Evolutionary conservation across 2,329 filamentous ascomycete genomes (phyloP), one percentile per base, ranked within the genome.

Genomic region (Fusarium guadeloupense): DNA sequence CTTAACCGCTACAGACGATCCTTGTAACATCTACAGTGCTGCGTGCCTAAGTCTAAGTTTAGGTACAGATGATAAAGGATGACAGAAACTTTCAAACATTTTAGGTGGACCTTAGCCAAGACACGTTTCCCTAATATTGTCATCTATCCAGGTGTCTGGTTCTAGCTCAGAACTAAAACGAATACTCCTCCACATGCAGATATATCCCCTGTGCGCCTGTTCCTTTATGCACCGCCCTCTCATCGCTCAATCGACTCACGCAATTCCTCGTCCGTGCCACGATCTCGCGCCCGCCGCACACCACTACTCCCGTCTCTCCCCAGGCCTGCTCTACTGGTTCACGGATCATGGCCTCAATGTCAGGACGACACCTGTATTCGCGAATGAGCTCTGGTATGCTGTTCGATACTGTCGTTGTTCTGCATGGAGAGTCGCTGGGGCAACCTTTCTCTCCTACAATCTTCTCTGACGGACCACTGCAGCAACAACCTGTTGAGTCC

Each of bases 171-270:
- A n/a, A n/a, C 67, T 67, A 85, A 60, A 84, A 84, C 20, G 78
- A 79, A 70, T 87, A 88, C 69, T 88, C 85, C 61, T 88, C 85
- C 1, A 83, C 84, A 69, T 85, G 81, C 50, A 88, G 67, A 68
- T 83, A 80, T 34, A 88, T 87, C 0, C 85, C 85, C 68, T 88
- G 85, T 0, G 85, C 85, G 1, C 84, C 85, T 0, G 84, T 87
- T 6, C 85, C 85, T 70, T 88, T 88, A 68, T 88, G 85, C 19
- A 88, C 85, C 1, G 82, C 85, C 34, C 85, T 75, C 73, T 88
- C 85, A 64, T 88, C 85, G 47, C 83, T 85, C 57, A 88, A 59
- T 25, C 73, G 74, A 3, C 82, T 81, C 4, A 88, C 84, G 52
- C 77, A 81, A 62, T 85, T 87, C 52, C 85, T 76, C 13, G 83